These are phyloP conservation scores for Dendrothele bispora DNA, from an alignment of 768 basidiomycete species.

Conservation along the genomic window DNA sequence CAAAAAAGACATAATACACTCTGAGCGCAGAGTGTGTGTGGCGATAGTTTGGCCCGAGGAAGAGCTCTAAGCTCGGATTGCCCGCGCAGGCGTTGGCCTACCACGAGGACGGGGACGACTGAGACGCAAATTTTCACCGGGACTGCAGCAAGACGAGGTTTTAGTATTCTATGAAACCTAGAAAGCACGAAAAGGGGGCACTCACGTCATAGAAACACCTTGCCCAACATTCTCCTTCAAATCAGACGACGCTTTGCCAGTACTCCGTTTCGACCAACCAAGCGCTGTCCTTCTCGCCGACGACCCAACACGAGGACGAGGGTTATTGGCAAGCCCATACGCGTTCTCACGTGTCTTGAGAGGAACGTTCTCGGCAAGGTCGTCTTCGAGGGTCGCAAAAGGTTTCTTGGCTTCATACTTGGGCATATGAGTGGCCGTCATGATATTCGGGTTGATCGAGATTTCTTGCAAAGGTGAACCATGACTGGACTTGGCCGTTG, in stretches of 20 bases:
- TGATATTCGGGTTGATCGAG: constrained; percentile 40
- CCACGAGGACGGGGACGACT: constrained; percentile 52
- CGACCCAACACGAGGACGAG: constrained; percentile 54
- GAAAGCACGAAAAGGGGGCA: constrained; percentile 20
- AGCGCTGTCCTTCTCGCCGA: constrained; percentile 55
- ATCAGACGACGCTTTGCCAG: constrained; percentile 48
- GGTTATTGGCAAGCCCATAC: no score
- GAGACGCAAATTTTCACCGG: constrained; percentile 46
- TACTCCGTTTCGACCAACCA: constrained; percentile 66
- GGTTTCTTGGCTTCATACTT: constrained; percentile 36
- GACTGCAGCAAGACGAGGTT: no score
- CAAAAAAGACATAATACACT: no score
- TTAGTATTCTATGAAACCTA: no score
- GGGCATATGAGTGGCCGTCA: constrained; percentile 38
- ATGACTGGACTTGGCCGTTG: constrained; percentile 13
- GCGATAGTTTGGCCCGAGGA: no score
- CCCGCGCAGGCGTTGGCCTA: constrained; percentile 40
- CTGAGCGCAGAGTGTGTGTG: no score
- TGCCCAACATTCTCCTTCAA: constrained; percentile 54
- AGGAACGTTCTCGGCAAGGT: constrained; percentile 13
- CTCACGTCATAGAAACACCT: constrained; percentile 55
- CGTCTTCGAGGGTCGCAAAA: neutral
- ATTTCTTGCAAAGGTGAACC: constrained; percentile 42
- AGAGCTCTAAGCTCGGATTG: constrained; percentile 8
- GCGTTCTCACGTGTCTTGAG: constrained; percentile 12